phyloP scores from a whole-genome alignment of 2,329 filamentous ascomycete species.

The Daldinia sp. region DNA sequence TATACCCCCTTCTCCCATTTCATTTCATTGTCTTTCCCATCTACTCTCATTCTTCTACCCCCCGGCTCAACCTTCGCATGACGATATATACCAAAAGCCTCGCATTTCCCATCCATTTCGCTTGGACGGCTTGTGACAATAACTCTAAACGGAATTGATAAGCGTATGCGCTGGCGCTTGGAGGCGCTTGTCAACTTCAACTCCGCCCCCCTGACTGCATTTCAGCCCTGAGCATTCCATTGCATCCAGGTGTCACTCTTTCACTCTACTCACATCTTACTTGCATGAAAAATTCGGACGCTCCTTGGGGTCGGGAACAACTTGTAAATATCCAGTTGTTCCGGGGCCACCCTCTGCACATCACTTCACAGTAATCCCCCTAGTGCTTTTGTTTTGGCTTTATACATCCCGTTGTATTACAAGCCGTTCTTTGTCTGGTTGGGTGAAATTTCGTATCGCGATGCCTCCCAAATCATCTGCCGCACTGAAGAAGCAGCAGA shows the following conservation, averaged over 20 bases:
- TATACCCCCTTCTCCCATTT: constrained; percentile 23
- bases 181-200: constrained; percentile 30
- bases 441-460: constrained; percentile 32
- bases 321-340: constrained; percentile 17
- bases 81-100: constrained; percentile 34
- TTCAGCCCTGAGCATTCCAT: constrained; percentile 29
- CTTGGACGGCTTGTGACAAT: constrained; percentile 22
- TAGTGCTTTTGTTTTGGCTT: constrained; percentile 3
- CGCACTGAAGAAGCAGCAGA: constrained; percentile 71
- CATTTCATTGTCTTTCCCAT: constrained; percentile 11
- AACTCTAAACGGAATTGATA: constrained; percentile 26
- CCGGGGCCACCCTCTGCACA: background rate
- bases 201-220: constrained; percentile 34
- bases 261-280: constrained; percentile 31
- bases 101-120: background rate
- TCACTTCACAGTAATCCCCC: background rate
- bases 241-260: constrained; percentile 26
- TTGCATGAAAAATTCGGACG: constrained; percentile 27
- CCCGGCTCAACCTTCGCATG: constrained; percentile 20
- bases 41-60: constrained; percentile 17
- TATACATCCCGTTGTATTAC: constrained; percentile 12
- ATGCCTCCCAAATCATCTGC: constrained; percentile 56
- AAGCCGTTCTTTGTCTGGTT: background rate
- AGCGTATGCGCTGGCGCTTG: constrained; percentile 28
- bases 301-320: constrained; percentile 12